These are phyloP conservation scores for Sphaerostilbella broomeana DNA, from an alignment of 2,329 filamentous ascomycete species.

Conservation along the genomic window DNA sequence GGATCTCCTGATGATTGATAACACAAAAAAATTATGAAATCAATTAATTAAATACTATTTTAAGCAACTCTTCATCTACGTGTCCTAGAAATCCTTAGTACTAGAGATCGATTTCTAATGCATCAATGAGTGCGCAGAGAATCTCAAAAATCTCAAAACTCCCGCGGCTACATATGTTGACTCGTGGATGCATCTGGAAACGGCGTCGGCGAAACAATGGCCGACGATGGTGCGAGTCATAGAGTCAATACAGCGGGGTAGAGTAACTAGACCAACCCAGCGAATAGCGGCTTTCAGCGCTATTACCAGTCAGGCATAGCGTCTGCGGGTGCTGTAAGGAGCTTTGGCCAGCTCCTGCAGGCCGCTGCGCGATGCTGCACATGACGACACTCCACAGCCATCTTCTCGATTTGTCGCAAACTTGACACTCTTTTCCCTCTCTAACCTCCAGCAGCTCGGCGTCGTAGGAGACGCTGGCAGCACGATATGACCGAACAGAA, in stretches of 20 bases:
- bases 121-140: too few species aligned
- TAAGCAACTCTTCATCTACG: too few species aligned
- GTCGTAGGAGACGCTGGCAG: conserved; percentile 3
- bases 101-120: too few species aligned
- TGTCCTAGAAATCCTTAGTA: too few species aligned
- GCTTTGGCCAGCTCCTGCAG: conserved; percentile 1
- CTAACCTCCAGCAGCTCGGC: conserved; percentile 1
- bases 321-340: neutral
- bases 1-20: too few species aligned
- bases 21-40: too few species aligned
- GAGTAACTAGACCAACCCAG: neutral
- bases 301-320: neutral
- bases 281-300: neutral
- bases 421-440: neutral
- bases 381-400: conserved; percentile 5
- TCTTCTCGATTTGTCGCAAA: neutral
- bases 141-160: too few species aligned
- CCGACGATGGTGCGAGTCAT: neutral
- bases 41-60: too few species aligned
- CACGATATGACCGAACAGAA: neutral
- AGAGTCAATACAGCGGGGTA: neutral
- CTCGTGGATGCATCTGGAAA: too few species aligned
- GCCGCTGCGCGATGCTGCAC: conserved; percentile 4
- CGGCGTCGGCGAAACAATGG: neutral
- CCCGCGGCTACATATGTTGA: too few species aligned